These are phyloP conservation scores for Globisporangium splendens DNA, from an alignment of 352 stramenopile species.

Conservation along the genomic window DNA sequence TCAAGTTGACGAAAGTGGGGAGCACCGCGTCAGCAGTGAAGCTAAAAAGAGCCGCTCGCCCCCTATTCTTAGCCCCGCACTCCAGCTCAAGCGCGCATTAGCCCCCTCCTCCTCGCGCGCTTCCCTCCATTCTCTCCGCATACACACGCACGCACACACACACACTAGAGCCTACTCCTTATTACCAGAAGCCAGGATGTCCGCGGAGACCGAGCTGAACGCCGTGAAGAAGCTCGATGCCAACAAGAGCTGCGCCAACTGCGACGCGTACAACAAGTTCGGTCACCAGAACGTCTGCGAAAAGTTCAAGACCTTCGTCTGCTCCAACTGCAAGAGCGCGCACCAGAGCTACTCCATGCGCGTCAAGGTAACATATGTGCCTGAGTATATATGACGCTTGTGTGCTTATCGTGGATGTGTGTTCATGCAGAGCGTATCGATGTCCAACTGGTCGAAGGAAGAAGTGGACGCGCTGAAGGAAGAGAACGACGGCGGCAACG, in stretches of 20 bases:
- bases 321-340: conserved; percentile 93
- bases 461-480: conserved; percentile 89
- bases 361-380: conserved; percentile 76
- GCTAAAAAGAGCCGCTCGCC: no score
- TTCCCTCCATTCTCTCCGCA: not conserved
- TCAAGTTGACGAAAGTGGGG: no score
- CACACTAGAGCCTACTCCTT: no score
- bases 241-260: conserved; percentile 87
- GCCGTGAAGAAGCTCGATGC: conserved; percentile 77
- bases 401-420: not conserved
- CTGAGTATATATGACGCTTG: not conserved
- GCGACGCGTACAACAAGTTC: conserved; percentile 85
- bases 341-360: conserved; percentile 93
- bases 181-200: conserved; percentile 1
- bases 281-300: conserved; percentile 92
- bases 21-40: no score
- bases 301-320: conserved; percentile 92
- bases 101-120: not conserved
- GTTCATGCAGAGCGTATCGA: conserved; percentile 78
- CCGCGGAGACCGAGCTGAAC: conserved; percentile 71
- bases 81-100: no score
- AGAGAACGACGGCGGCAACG: conserved; percentile 39
- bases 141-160: not conserved
- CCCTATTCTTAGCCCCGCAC: not conserved
- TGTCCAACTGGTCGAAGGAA: conserved; percentile 91